Percentiles rank a stretch among this genome's conserved stretches.
Conservation (phyloP, 192 early-diverging fungal species). For the Umbelopsis ramanniana region DNA sequence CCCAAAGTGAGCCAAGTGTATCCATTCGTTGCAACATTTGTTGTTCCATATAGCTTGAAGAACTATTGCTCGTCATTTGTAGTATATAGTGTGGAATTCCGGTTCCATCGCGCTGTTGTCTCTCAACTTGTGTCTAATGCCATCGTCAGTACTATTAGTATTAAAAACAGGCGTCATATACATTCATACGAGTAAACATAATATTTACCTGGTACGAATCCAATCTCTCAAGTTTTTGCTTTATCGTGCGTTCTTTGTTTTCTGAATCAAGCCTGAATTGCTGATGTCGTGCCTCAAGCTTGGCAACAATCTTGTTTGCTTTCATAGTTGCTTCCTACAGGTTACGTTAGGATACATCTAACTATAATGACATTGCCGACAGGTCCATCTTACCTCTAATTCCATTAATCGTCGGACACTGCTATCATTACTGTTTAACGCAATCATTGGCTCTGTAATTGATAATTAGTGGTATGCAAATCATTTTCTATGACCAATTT, state of each 20-base stretch:
- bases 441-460: slow-evolving; percentile 1
- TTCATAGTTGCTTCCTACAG: neutral
- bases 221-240: neutral
- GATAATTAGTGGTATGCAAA: neutral
- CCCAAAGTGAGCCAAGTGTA: neutral
- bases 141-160: neutral
- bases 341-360: neutral
- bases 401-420: neutral
- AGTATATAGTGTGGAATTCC: neutral
- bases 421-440: neutral
- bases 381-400: neutral
- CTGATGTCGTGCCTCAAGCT: neutral
- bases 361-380: neutral
- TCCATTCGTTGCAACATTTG: neutral
- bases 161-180: no score
- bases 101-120: neutral
- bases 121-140: neutral
- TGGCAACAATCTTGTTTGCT: neutral
- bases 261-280: neutral
- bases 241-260: neutral
- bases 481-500: neutral
- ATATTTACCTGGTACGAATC: neutral
- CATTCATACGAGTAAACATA: neutral
- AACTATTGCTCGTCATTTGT: neutral
- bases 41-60: neutral